Conservation (phyloP, 176 grass and related monocot species). For the Tuctoria greenei region DNA sequence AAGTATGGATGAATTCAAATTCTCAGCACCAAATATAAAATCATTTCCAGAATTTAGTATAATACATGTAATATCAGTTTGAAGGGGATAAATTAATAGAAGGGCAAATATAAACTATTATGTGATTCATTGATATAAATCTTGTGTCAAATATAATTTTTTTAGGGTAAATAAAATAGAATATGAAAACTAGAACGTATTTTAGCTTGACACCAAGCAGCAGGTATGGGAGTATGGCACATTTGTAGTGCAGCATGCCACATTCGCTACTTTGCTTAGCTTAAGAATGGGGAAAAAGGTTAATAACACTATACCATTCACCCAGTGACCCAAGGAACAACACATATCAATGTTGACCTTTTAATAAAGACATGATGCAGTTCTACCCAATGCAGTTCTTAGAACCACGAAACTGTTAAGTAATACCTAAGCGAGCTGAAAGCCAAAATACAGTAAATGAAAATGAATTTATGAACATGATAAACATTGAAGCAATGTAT, state of each 20-base stretch:
- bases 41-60: conserved; percentile 9
- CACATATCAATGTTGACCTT: background rate
- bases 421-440: conserved; percentile 14
- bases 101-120: background rate
- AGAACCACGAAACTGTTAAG: background rate
- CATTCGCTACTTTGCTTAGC: background rate
- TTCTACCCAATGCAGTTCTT: too few species aligned
- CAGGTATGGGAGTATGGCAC: background rate
- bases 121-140: background rate
- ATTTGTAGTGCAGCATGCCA: background rate
- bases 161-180: background rate
- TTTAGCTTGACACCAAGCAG: background rate
- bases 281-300: background rate
- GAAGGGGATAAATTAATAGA: conserved; percentile 14
- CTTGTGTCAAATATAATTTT: background rate
- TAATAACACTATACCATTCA: background rate
- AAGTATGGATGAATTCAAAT: conserved; percentile 2
- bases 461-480: background rate
- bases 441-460: background rate
- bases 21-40: background rate
- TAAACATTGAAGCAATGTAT: conserved; percentile 8
- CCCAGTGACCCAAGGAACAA: background rate
- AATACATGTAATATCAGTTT: conserved; percentile 17
- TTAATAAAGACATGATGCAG: background rate
- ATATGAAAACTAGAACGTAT: background rate